These are phyloP conservation scores for Pseudogymnoascus sp. DNA, from an alignment of 2,329 filamentous ascomycete species.

Conservation along the genomic window DNA sequence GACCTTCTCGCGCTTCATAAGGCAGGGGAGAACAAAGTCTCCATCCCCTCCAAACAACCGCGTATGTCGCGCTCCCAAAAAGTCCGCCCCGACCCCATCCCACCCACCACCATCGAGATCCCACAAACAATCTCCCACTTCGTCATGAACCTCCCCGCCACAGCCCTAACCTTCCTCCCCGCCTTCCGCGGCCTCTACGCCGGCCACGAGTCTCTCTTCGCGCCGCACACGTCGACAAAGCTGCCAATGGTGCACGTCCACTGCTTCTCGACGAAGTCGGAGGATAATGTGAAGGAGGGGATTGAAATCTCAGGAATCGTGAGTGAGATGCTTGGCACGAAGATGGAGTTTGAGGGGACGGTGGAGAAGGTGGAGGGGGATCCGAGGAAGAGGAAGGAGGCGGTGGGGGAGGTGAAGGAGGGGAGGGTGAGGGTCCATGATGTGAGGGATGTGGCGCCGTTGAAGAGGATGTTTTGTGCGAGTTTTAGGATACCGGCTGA, in stretches of 20 bases:
- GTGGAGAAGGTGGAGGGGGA: conserved; percentile 34
- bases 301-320: conserved; percentile 29
- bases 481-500: conserved; percentile 77
- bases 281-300: conserved; percentile 57
- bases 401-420: conserved; percentile 34
- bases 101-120: conserved; percentile 42
- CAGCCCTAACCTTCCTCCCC: conserved; percentile 74
- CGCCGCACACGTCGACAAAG: conserved; percentile 46
- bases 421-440: conserved; percentile 53
- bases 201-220: conserved; percentile 60
- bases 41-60: conserved; percentile 39
- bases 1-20: conserved; percentile 45
- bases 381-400: conserved; percentile 26
- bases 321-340: conserved; percentile 39
- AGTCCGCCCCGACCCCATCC: conserved; percentile 24
- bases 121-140: conserved; percentile 83
- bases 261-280: conserved; percentile 80
- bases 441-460: conserved; percentile 82
- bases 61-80: conserved; percentile 18
- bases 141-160: conserved; percentile 94
- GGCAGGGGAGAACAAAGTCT: conserved; percentile 45
- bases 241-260: conserved; percentile 89
- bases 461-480: conserved; percentile 95
- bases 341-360: conserved; percentile 36
- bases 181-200: conserved; percentile 73